These are phyloP conservation scores for Penicillium fuscoglaucum DNA, from an alignment of 2,329 filamentous ascomycete genomes.

Conservation along the genomic window DNA sequence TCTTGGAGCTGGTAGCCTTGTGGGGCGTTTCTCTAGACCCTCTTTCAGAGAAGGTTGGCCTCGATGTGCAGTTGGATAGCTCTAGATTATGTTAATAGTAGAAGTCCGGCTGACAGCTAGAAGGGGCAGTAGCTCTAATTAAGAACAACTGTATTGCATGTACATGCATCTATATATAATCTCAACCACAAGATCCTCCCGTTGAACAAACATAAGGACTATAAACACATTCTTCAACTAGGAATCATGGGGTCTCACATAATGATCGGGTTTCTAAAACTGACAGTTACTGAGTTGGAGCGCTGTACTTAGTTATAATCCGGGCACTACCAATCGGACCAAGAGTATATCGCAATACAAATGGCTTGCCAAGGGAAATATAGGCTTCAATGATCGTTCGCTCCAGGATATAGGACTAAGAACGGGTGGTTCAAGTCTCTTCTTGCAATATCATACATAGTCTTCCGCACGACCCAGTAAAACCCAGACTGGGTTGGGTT, in stretches of 20 bases:
- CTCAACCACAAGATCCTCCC: neutral
- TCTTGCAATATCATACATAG: neutral
- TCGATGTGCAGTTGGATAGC: neutral
- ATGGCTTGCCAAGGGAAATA: neutral
- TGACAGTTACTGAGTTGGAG: neutral
- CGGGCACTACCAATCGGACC: neutral
- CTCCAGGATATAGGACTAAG: neutral
- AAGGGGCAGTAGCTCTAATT: too few relatives aligned
- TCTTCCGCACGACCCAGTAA: too few relatives aligned
- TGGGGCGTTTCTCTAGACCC: neutral
- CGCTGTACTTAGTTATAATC: neutral
- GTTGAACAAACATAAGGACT: neutral
- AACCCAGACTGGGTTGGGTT: too few relatives aligned
- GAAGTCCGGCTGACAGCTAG: neutral
- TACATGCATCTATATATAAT: too few relatives aligned
- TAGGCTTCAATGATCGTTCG: neutral
- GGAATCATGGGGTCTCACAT: neutral
- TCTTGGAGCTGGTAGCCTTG: neutral
- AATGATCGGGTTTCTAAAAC: neutral
- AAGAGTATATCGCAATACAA: neutral
- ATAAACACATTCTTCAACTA: neutral
- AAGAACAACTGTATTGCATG: neutral
- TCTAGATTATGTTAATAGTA: neutral
- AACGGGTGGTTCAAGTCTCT: too few relatives aligned
- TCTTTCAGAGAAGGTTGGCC: neutral